Conservation (phyloP, 208 protist species). For the Leishmania arabica region DNA sequence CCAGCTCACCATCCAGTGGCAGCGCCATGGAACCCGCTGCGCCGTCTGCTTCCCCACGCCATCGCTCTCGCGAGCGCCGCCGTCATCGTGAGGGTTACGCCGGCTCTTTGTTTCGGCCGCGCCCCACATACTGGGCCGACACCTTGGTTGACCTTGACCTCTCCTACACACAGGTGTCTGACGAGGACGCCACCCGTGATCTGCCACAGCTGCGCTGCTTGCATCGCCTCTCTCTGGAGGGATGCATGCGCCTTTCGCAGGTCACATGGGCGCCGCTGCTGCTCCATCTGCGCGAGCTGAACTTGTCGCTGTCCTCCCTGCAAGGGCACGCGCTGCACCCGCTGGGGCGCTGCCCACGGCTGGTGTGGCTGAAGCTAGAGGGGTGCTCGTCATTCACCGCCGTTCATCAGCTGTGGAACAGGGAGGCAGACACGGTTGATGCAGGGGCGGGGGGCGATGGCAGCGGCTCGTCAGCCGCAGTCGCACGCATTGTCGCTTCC, state of each 20-base stretch:
- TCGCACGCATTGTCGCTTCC: background rate
- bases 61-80: background rate
- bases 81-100: background rate
- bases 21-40: background rate
- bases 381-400: conserved; percentile 33
- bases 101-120: background rate
- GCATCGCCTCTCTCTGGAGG: conserved; percentile 50
- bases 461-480: background rate
- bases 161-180: conserved; percentile 52
- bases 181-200: conserved; percentile 40
- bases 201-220: conserved; percentile 41
- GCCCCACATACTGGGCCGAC: conserved; percentile 29
- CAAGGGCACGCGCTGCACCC: conserved; percentile 30
- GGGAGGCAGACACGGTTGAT: background rate
- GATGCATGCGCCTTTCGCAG: conserved; percentile 41
- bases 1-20: background rate
- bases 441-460: background rate
- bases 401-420: conserved; percentile 31
- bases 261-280: conserved; percentile 42
- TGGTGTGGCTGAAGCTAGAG: conserved; percentile 52
- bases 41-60: background rate
- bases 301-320: conserved; percentile 45
- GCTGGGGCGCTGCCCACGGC: conserved; percentile 33
- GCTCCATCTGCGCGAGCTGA: conserved; percentile 36
- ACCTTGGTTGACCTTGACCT: conserved; percentile 56